phyloP scores from a whole-genome alignment of 768 basidiomycete genomes.

The Suillus spraguei region DNA sequence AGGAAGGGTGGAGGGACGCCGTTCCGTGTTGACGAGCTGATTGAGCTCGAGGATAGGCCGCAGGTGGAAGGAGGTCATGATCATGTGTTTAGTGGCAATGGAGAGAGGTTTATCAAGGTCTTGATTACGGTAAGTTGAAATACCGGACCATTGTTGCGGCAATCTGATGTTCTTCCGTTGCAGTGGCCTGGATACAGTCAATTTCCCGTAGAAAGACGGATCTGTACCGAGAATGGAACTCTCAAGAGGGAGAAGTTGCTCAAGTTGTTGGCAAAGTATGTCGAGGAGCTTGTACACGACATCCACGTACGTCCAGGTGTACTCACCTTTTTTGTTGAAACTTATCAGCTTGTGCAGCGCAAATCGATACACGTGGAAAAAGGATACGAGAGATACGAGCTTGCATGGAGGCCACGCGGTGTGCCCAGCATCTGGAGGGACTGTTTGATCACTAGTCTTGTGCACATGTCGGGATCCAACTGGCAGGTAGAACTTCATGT shows the following conservation, averaged over 20 bases:
- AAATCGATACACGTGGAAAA: conserved; percentile 32
- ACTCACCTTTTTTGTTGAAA: neutral
- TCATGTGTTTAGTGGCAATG: conserved; percentile 22
- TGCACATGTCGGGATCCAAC: conserved; percentile 41
- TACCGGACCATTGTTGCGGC: neutral
- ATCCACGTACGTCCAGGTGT: conserved; percentile 33
- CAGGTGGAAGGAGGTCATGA: conserved; percentile 24
- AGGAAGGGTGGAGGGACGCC: conserved; percentile 27
- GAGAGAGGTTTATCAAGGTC: conserved; percentile 37
- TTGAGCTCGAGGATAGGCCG: conserved; percentile 27
- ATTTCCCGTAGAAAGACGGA: conserved; percentile 40
- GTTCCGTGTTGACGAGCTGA: conserved; percentile 28
- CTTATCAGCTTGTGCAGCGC: conserved; percentile 21
- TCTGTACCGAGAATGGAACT: conserved; percentile 36
- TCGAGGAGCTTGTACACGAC: conserved; percentile 33
- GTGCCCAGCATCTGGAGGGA: conserved; percentile 29
- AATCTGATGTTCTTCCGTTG: conserved; percentile 7
- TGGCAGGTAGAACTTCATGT: conserved; percentile 49
- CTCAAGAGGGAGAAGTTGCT: conserved; percentile 36
- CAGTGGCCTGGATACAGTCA: conserved; percentile 54
- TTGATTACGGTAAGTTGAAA: conserved; percentile 34
- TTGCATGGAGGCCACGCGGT: conserved; percentile 27
- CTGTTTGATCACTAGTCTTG: conserved; percentile 40
- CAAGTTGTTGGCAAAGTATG: conserved; percentile 29
- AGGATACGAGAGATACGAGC: conserved; percentile 41